phyloP scores from a whole-genome alignment of 108 stramenopile species.

The Cafeteria roenbergensis region DNA sequence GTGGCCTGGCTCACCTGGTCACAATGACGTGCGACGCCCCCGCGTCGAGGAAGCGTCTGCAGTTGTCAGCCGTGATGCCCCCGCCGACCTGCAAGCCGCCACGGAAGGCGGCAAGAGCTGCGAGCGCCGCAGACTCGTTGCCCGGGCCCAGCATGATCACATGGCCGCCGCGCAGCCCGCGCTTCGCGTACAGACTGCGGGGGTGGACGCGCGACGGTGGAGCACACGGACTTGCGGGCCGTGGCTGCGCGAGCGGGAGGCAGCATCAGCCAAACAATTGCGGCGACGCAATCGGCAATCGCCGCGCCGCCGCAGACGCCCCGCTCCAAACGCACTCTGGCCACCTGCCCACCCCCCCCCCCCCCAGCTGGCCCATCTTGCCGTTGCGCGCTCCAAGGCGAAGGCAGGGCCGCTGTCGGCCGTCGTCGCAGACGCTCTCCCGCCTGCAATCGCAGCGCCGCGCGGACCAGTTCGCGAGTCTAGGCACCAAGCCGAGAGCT shows the following conservation, averaged over 20 bases:
- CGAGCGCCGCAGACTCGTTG: conserved; percentile 63
- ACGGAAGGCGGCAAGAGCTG: conserved; percentile 66
- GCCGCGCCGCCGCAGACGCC: no score
- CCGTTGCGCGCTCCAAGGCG: no score
- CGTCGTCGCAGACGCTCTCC: no score
- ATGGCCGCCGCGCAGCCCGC: conserved; percentile 75
- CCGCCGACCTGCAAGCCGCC: conserved; percentile 83
- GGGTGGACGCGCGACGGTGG: conserved; percentile 24
- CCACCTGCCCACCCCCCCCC: no score
- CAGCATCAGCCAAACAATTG: neutral
- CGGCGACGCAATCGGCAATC: neutral
- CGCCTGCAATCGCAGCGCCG: no score
- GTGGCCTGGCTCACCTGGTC: no score
- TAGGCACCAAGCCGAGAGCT: no score
- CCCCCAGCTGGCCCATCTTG: no score
- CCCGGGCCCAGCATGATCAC: conserved; percentile 89
- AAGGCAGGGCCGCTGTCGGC: no score
- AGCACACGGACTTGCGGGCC: neutral
- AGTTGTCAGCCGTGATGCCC: conserved; percentile 69
- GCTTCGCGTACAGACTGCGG: conserved; percentile 60
- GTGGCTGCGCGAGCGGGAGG: neutral
- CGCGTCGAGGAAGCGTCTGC: conserved; percentile 60
- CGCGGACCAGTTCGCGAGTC: no score
- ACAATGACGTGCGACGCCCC: conserved; percentile 90
- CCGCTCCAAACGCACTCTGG: no score